These are phyloP conservation scores for Dactylellina cionopaga DNA, from an alignment of 2,329 filamentous ascomycete species.

Conservation along the genomic window DNA sequence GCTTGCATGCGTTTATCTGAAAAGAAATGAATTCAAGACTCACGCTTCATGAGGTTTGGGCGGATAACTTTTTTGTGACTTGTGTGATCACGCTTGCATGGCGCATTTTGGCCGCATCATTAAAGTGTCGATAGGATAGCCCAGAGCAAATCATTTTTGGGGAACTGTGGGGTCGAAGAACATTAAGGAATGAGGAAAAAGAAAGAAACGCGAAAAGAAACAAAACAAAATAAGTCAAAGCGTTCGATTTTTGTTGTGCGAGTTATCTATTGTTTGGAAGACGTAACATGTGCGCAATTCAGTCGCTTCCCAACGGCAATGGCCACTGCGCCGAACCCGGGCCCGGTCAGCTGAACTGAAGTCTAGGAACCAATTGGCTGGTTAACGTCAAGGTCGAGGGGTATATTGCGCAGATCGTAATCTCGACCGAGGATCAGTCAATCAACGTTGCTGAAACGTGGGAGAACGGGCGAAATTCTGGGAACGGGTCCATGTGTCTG, in stretches of 20 bases:
- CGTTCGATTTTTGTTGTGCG: slow-evolving; percentile 15
- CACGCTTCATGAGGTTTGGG: slow-evolving; percentile 5
- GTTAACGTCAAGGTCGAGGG: slow-evolving; percentile 10
- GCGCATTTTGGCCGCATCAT: slow-evolving; percentile 28
- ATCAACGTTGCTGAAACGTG: slow-evolving; percentile 33
- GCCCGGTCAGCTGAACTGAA: slow-evolving; percentile 26
- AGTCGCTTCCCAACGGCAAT: slow-evolving; percentile 26
- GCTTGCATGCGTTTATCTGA: slow-evolving; percentile 47
- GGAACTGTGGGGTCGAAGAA: slow-evolving; percentile 5
- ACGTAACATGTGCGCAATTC: slow-evolving; percentile 53
- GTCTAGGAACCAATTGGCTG: slow-evolving; percentile 17
- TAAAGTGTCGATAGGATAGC: slow-evolving; percentile 23
- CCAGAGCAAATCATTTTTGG: slow-evolving; percentile 11
- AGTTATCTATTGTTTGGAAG: slow-evolving; percentile 42
- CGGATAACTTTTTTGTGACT: slow-evolving; percentile 44
- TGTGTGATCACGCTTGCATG: slow-evolving; percentile 44
- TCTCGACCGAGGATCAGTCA: slow-evolving; percentile 20
- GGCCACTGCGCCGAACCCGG: slow-evolving; percentile 23
- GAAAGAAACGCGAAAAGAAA: slow-evolving; percentile 5
- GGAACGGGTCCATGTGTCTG: slow-evolving; percentile 26
- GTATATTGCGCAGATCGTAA: slow-evolving; percentile 19
- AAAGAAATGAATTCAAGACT: too few species aligned
- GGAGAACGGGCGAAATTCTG: slow-evolving; percentile 18
- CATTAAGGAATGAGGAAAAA: slow-evolving; percentile 8
- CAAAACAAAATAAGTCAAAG: slow-evolving; percentile 16